These are phyloP conservation scores for Fomitiporia mediterranea DNA, from an alignment of 1,284 basidiomycete species.

Conservation along the genomic window DNA sequence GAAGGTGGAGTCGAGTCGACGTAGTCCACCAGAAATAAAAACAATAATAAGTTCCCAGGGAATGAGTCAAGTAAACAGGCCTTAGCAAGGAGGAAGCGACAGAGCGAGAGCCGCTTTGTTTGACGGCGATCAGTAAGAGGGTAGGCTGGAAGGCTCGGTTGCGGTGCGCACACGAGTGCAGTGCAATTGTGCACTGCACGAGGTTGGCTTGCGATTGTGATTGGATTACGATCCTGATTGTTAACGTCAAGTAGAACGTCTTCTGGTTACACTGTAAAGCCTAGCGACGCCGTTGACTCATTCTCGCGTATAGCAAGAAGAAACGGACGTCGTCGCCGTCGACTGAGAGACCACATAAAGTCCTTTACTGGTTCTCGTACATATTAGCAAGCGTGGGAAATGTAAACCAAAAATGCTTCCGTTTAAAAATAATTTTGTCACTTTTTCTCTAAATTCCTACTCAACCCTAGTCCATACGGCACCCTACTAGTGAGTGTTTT, in stretches of 20 bases:
- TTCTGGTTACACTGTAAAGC: no score
- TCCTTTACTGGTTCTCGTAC: background rate
- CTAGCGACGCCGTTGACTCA: background rate
- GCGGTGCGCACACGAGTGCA: background rate
- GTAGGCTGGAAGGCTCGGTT: background rate
- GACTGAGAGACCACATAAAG: background rate
- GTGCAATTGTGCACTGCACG: constrained; percentile 3
- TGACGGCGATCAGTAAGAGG: background rate
- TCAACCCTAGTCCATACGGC: background rate
- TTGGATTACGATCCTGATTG: background rate
- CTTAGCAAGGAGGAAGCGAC: background rate
- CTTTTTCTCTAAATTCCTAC: background rate
- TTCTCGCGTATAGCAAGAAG: background rate
- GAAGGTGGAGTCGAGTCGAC: background rate
- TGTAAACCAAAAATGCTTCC: background rate
- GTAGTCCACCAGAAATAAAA: no score
- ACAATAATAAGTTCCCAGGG: no score
- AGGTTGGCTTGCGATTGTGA: background rate
- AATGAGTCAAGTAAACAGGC: background rate
- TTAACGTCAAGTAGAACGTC: background rate
- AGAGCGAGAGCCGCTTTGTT: background rate
- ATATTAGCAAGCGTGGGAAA: constrained; percentile 4
- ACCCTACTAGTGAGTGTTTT: constrained; percentile 4
- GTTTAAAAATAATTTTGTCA: background rate
- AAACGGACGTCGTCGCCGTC: background rate